Evolutionary conservation across 345 rosid species (phyloP).

Genomic region (Schrenkiella parvula): DNA sequence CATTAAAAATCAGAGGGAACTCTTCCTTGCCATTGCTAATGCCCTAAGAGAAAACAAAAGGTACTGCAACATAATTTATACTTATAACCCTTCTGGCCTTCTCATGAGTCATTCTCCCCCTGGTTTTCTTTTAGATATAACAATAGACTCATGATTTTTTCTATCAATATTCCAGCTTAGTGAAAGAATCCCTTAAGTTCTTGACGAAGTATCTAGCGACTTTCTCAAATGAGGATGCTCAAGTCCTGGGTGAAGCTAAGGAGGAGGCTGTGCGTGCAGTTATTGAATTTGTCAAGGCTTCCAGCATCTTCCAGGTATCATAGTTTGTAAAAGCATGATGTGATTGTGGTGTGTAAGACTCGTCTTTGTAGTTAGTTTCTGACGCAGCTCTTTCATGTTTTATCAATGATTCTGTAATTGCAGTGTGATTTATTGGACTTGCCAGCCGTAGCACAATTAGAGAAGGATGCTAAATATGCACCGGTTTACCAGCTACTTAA

Average conservation of each 20-base stretch:
- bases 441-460: constrained; percentile 82
- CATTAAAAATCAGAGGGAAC: constrained; percentile 73
- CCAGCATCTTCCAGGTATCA: constrained; percentile 82
- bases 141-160: neutral
- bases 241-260: constrained; percentile 66
- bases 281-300: constrained; percentile 82
- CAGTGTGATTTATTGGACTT: constrained; percentile 94
- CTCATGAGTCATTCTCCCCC: neutral
- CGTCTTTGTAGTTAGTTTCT: constrained; percentile 11
- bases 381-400: neutral
- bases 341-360: neutral
- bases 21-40: constrained; percentile 67
- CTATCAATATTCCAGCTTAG: constrained; percentile 47
- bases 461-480: constrained; percentile 69
- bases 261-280: constrained; percentile 79
- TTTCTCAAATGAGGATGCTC: constrained; percentile 69
- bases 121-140: neutral
- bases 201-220: constrained; percentile 82
- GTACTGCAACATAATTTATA: constrained; percentile 31
- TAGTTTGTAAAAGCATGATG: neutral
- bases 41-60: constrained; percentile 74
- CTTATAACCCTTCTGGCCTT: neutral
- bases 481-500: constrained; percentile 75
- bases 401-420: constrained; percentile 10
- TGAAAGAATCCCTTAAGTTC: constrained; percentile 66